Conservation (phyloP, 495 filamentous ascomycete genomes). For the Parathielavia hyrcaniae region DNA sequence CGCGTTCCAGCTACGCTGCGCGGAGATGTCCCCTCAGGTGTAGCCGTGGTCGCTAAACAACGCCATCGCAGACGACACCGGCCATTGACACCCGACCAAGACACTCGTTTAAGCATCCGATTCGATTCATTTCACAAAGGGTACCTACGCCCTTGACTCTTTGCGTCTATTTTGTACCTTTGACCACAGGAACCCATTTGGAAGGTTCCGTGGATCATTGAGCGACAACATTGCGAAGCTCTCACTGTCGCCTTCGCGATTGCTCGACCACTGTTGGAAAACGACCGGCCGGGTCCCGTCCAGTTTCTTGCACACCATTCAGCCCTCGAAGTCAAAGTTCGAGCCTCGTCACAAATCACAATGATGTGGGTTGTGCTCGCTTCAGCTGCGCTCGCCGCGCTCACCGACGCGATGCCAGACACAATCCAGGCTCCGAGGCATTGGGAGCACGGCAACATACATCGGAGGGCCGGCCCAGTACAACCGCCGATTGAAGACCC, state of each 20-base stretch:
- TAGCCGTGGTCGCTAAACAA: conserved; percentile 27
- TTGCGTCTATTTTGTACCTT: conserved; percentile 13
- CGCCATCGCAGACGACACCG: conserved; percentile 18
- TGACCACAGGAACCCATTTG: conserved; percentile 13
- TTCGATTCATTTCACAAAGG: conserved; percentile 21
- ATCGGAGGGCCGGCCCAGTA: conserved; percentile 6
- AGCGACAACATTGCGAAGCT: conserved; percentile 14
- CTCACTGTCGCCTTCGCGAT: background rate
- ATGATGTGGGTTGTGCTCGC: conserved; percentile 29
- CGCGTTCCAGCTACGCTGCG: conserved; percentile 19
- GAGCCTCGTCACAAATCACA: background rate
- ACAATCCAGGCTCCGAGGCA: background rate
- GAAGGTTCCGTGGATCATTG: conserved; percentile 22
- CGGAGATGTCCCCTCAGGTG: conserved; percentile 26
- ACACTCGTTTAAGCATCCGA: conserved; percentile 25
- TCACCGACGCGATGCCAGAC: conserved; percentile 19
- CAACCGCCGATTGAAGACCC: conserved; percentile 10
- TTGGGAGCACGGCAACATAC: background rate
- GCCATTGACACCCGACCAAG: conserved; percentile 11
- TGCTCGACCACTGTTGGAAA: too few relatives aligned
- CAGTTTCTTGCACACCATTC: background rate
- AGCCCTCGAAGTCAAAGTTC: background rate
- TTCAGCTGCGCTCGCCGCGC: conserved; percentile 19
- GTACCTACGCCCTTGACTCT: background rate
- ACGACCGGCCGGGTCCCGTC: conserved; percentile 4